These are phyloP conservation scores for Fusarium caatingaense DNA, from an alignment of 2,329 filamentous ascomycete genomes.

Conservation along the genomic window DNA sequence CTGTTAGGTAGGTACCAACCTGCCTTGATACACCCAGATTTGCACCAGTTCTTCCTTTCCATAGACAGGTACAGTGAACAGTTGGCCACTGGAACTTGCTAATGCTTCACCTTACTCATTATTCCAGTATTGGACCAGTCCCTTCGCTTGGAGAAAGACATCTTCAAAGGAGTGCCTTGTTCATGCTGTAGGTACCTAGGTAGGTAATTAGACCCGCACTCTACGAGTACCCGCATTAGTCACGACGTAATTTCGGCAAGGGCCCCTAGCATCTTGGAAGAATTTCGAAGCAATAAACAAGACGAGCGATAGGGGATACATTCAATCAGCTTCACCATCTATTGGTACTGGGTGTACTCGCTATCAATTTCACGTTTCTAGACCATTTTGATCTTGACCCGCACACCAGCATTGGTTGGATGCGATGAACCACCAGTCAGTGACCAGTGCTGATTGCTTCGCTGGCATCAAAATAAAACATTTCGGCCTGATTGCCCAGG, in stretches of 20 bases:
- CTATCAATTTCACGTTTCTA: conserved; percentile 5
- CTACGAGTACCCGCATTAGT: conserved; percentile 40
- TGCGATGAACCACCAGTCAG: conserved; percentile 6
- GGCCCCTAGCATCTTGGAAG: conserved; percentile 28
- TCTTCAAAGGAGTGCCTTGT: conserved; percentile 11
- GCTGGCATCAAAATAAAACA: conserved; percentile 31
- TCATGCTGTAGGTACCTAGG: conserved; percentile 44
- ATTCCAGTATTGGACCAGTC: neutral
- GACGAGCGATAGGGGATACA: conserved; percentile 20
- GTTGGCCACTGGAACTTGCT: conserved; percentile 26
- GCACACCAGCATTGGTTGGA: conserved; percentile 21
- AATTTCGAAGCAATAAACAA: conserved; percentile 25
- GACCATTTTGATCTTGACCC: conserved; percentile 17
- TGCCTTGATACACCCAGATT: neutral
- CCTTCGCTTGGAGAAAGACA: neutral
- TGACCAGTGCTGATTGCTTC: conserved; percentile 24
- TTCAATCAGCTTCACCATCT: neutral
- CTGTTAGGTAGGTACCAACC: neutral
- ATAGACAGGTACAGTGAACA: conserved; percentile 7
- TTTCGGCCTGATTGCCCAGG: neutral
- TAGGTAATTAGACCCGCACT: conserved; percentile 46
- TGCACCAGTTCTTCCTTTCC: conserved; percentile 15
- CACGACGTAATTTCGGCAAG: conserved; percentile 46
- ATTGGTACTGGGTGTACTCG: neutral
- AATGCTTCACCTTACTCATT: conserved; percentile 9